Conservation (phyloP, 2,329 filamentous ascomycete genomes). For the Westerdykella sp. region DNA sequence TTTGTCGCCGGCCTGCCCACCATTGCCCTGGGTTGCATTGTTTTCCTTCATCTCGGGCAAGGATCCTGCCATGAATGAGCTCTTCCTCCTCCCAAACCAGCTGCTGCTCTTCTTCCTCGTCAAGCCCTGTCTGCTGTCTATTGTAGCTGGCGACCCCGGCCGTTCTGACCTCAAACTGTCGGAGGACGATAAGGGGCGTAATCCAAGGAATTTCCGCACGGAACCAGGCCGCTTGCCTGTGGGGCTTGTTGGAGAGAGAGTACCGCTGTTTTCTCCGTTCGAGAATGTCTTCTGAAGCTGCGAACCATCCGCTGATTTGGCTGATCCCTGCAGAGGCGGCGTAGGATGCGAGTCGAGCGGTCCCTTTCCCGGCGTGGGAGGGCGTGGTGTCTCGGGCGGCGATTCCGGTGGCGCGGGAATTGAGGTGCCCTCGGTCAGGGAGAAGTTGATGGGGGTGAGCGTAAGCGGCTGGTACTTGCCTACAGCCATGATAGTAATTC, state of each 20-base stretch:
- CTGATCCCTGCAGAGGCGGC: constrained; percentile 21
- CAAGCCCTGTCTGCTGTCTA: constrained; percentile 29
- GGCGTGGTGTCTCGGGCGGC: constrained; percentile 34
- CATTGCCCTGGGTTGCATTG: constrained; percentile 14
- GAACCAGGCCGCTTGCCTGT: constrained; percentile 31
- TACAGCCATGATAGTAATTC: constrained; percentile 18
- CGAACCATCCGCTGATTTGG: constrained; percentile 12
- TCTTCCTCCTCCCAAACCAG: constrained; percentile 39
- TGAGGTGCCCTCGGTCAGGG: constrained; percentile 38
- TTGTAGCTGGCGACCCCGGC: constrained; percentile 32
- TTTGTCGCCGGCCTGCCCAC: constrained; percentile 1
- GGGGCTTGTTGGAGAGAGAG: constrained; percentile 29
- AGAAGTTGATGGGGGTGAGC: constrained; percentile 37
- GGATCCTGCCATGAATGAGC: constrained; percentile 27
- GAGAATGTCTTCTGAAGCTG: constrained; percentile 18
- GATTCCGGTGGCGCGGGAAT: constrained; percentile 39
- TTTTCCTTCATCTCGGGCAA: constrained; percentile 31
- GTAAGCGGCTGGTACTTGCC: constrained; percentile 34
- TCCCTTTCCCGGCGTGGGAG: constrained; percentile 34
- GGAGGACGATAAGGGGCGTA: constrained; percentile 33
- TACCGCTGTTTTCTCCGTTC: constrained; percentile 25
- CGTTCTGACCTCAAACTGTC: constrained; percentile 34
- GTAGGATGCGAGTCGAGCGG: constrained; percentile 39
- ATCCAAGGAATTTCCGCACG: constrained; percentile 38
- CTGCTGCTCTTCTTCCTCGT: constrained; percentile 35